Evolutionary conservation across 148 eudicot genomes (phyloP).

Genomic region (Rhododendron griersonianum): DNA sequence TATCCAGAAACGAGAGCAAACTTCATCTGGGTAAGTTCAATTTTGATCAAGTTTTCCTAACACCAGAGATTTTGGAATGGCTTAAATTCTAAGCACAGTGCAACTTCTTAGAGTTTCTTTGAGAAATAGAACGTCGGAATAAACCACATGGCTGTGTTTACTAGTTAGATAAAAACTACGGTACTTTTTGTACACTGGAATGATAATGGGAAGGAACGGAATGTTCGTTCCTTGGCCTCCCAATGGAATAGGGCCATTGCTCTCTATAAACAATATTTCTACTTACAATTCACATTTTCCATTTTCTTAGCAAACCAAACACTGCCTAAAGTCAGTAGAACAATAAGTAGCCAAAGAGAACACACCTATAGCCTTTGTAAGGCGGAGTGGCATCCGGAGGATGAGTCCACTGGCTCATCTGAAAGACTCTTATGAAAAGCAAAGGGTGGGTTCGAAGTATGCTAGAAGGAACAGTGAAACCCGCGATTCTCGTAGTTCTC

Average conservation of each 20-base stretch:
- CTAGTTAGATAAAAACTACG: background rate
- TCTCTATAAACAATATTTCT: background rate
- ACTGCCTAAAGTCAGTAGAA: background rate
- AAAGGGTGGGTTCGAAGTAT: constrained; percentile 69
- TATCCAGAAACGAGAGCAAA: background rate
- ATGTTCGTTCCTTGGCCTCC: background rate
- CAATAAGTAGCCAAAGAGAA: background rate
- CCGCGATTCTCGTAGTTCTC: constrained; percentile 57
- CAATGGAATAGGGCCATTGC: background rate
- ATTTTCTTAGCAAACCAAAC: background rate
- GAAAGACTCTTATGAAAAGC: constrained; percentile 79
- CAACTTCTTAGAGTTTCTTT: background rate
- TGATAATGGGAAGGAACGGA: background rate
- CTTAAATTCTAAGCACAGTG: background rate
- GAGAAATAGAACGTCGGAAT: background rate
- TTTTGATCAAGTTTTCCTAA: background rate
- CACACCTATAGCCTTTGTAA: constrained; percentile 82
- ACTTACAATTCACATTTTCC: background rate
- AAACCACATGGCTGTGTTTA: background rate
- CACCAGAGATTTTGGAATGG: background rate
- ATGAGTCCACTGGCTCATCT: constrained; percentile 85
- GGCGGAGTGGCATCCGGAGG: constrained; percentile 80
- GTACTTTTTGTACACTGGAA: background rate
- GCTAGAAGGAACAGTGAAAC: constrained; percentile 67
- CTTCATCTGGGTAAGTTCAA: background rate